Percentiles rank a stretch among this genome's conserved stretches.
Conservation (phyloP, 495 filamentous ascomycete genomes). For the Cercophora samala region DNA sequence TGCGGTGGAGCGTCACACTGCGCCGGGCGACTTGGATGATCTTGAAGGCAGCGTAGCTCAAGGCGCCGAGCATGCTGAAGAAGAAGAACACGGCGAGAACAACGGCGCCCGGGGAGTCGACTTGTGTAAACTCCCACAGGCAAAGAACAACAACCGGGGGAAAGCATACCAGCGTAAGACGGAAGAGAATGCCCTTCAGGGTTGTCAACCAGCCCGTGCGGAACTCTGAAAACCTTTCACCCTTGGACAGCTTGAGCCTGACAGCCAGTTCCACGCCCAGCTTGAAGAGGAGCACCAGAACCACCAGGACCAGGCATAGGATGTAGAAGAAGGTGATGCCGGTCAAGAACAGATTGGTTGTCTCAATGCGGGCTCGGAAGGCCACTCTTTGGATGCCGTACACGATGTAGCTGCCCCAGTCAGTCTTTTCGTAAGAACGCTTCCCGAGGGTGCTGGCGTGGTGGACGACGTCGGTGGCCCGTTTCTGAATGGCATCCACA, state of each 20-base stretch:
- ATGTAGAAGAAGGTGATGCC: conserved; percentile 86
- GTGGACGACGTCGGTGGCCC: conserved; percentile 44
- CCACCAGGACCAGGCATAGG: conserved; percentile 75
- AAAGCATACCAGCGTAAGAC: conserved; percentile 86
- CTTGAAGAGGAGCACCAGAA: conserved; percentile 78
- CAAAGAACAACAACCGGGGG: conserved; percentile 89
- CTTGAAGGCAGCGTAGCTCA: conserved; percentile 87
- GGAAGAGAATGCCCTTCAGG: conserved; percentile 72
- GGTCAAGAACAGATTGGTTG: conserved; percentile 92
- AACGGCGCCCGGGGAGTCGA: conserved; percentile 83
- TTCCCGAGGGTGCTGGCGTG: conserved; percentile 41
- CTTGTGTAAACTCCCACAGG: conserved; percentile 87
- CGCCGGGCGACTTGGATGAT: conserved; percentile 85
- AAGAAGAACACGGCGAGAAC: conserved; percentile 89
- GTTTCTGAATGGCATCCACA: conserved; percentile 44
- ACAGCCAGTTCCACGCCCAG: conserved; percentile 66
- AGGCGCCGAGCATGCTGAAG: conserved; percentile 70
- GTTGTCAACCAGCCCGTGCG: conserved; percentile 70
- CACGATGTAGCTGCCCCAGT: conserved; percentile 60
- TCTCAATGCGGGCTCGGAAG: conserved; percentile 80
- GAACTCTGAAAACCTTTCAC: conserved; percentile 90
- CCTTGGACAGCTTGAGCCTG: conserved; percentile 71
- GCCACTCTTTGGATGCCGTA: conserved; percentile 87
- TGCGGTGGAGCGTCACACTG: conserved; percentile 88
- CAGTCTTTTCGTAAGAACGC: conserved; percentile 46